Conservation (phyloP, 148 eudicot species). For the Rhododendron molle region DNA sequence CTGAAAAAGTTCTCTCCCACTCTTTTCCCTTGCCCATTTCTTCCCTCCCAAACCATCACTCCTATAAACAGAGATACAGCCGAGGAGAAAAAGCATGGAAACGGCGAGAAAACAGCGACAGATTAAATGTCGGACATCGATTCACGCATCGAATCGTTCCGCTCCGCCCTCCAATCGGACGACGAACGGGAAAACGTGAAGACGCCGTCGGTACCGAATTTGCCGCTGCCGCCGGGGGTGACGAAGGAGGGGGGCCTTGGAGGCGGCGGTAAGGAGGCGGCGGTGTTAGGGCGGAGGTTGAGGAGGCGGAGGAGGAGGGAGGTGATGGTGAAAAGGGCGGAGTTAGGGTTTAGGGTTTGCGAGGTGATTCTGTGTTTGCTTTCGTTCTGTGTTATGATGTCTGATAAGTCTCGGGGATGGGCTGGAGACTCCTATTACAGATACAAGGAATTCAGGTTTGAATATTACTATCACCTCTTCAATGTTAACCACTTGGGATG, state of each 20-base stretch:
- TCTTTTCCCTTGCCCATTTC: background rate
- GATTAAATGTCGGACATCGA: conserved; percentile 41
- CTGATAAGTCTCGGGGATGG: conserved; percentile 80
- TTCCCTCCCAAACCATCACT: background rate
- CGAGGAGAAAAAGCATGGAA: background rate
- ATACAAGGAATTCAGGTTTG: conserved; percentile 75
- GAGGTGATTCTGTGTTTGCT: conserved; percentile 56
- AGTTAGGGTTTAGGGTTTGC: conserved; percentile 56
- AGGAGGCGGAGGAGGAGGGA: conserved; percentile 29
- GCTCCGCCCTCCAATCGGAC: conserved; percentile 57
- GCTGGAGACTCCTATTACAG: conserved; percentile 93
- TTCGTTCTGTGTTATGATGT: conserved; percentile 73
- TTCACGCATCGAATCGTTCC: conserved; percentile 39
- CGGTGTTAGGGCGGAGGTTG: conserved; percentile 23
- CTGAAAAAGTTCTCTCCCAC: background rate
- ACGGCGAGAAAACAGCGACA: background rate
- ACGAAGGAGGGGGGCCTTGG: conserved; percentile 29
- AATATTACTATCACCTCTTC: background rate
- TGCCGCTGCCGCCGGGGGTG: conserved; percentile 15
- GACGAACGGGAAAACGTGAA: conserved; percentile 27
- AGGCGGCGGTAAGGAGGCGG: conserved; percentile 17
- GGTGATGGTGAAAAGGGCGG: conserved; percentile 38
- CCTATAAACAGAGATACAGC: background rate
- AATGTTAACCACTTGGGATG: no score
- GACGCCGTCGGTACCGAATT: background rate